Conservation (phyloP, 1,284 basidiomycete species). For the Heterobasidion irregulare region DNA sequence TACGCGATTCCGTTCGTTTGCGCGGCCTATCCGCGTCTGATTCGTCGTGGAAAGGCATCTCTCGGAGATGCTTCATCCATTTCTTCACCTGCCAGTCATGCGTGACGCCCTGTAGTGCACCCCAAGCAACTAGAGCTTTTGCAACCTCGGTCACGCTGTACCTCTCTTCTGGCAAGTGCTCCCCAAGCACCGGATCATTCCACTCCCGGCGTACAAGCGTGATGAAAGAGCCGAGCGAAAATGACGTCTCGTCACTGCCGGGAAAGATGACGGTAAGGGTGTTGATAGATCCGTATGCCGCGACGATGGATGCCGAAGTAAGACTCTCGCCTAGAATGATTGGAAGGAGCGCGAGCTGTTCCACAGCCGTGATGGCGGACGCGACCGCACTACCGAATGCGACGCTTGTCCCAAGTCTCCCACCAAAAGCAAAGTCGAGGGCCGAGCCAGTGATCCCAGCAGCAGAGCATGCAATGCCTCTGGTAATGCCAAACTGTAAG, state of each 20-base stretch:
- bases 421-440: slow-evolving; percentile 59
- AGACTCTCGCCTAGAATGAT: slow-evolving; percentile 68
- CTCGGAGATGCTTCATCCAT: slow-evolving; percentile 57
- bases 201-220: slow-evolving; percentile 63
- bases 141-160: slow-evolving; percentile 58
- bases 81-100: slow-evolving; percentile 66
- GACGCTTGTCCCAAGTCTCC: slow-evolving; percentile 45
- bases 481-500: slow-evolving; percentile 57
- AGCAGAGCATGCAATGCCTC: slow-evolving; percentile 49
- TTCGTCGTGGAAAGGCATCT: slow-evolving; percentile 53
- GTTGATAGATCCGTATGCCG: slow-evolving; percentile 67
- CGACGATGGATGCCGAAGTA: slow-evolving; percentile 64
- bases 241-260: slow-evolving; percentile 67
- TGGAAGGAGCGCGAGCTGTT: slow-evolving; percentile 63
- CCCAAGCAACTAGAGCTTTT: slow-evolving; percentile 67
- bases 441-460: slow-evolving; percentile 47
- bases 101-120: slow-evolving; percentile 68
- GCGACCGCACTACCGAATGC: slow-evolving; percentile 49
- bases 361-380: slow-evolving; percentile 55
- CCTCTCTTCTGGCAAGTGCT: slow-evolving; percentile 47
- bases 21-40: slow-evolving; percentile 8
- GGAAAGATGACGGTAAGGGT: slow-evolving; percentile 64
- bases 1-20: slow-evolving; percentile 5
- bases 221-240: slow-evolving; percentile 72
- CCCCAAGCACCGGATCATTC: slow-evolving; percentile 43